These are phyloP conservation scores for Psilocybe subaeruginosa DNA, from an alignment of 768 basidiomycete species.

Conservation along the genomic window DNA sequence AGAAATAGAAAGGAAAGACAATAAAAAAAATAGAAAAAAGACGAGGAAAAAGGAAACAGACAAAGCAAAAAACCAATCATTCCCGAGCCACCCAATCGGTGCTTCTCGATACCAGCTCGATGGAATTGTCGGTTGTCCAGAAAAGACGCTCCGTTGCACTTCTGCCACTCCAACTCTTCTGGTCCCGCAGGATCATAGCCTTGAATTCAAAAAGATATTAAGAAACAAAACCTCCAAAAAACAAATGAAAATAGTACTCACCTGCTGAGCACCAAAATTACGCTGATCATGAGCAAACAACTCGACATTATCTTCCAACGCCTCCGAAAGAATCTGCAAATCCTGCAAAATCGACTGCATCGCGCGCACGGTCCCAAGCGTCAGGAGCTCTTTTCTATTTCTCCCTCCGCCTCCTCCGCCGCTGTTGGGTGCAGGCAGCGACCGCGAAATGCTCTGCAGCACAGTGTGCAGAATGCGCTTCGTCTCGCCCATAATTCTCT, in stretches of 20 bases:
- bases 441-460: constrained; percentile 79
- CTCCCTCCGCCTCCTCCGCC: constrained; percentile 53
- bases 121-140: constrained; percentile 90
- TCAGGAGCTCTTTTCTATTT: constrained; percentile 80
- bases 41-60: neutral
- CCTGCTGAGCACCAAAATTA: constrained; percentile 98
- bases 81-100: constrained; percentile 86
- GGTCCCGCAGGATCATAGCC: constrained; percentile 96
- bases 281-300: constrained; percentile 92
- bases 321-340: constrained; percentile 84
- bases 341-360: constrained; percentile 88
- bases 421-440: constrained; percentile 59
- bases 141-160: constrained; percentile 92
- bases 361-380: constrained; percentile 72
- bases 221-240: constrained; percentile 5
- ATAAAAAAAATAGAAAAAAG: constrained; percentile 4
- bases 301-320: constrained; percentile 88
- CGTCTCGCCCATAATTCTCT: constrained; percentile 89
- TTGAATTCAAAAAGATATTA: constrained; percentile 29
- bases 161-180: constrained; percentile 93
- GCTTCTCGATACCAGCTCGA: constrained; percentile 84
- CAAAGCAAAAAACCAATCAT: constrained; percentile 28
- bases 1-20: constrained; percentile 5
- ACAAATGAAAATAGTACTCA: constrained; percentile 33
- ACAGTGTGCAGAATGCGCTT: constrained; percentile 92